A percentile compares a stretch with the other conserved stretches of the same genome.
phyloP scores from a whole-genome alignment of 371 early-diverging fungal genomes.

The Zychaea mexicana region DNA sequence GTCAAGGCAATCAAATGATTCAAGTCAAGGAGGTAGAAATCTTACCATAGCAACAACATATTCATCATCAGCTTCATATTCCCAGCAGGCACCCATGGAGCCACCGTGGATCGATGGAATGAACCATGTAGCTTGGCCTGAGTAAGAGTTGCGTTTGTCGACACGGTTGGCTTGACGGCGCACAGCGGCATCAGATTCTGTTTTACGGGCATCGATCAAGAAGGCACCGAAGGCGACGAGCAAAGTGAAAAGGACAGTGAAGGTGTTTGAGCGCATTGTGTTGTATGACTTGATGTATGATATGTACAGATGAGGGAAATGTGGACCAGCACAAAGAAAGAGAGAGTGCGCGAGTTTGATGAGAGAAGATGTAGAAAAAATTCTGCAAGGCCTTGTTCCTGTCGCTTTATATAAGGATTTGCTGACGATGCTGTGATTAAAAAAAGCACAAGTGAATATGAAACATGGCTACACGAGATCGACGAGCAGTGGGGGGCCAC shows the following conservation, averaged over 20 bases:
- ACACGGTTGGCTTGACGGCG: neutral
- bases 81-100: conserved; percentile 28
- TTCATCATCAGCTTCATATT: conserved; percentile 22
- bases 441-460: neutral
- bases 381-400: neutral
- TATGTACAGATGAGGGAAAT: neutral
- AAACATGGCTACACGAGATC: neutral
- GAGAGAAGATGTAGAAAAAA: neutral
- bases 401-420: neutral
- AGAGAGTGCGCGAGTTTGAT: neutral
- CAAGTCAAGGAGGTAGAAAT: neutral
- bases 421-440: neutral
- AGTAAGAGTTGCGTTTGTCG: neutral
- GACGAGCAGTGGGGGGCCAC: neutral
- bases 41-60: conserved; percentile 31
- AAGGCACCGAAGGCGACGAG: conserved; percentile 4
- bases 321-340: conserved; percentile 11
- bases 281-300: neutral
- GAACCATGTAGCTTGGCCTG: conserved; percentile 32
- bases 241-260: neutral
- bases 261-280: conserved; percentile 11
- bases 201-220: neutral
- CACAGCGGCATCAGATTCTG: neutral
- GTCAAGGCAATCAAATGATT: no score
- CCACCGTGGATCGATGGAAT: conserved; percentile 31